Conservation (phyloP, 2,329 filamentous ascomycete genomes). For the Elsinoe fawcettii region DNA sequence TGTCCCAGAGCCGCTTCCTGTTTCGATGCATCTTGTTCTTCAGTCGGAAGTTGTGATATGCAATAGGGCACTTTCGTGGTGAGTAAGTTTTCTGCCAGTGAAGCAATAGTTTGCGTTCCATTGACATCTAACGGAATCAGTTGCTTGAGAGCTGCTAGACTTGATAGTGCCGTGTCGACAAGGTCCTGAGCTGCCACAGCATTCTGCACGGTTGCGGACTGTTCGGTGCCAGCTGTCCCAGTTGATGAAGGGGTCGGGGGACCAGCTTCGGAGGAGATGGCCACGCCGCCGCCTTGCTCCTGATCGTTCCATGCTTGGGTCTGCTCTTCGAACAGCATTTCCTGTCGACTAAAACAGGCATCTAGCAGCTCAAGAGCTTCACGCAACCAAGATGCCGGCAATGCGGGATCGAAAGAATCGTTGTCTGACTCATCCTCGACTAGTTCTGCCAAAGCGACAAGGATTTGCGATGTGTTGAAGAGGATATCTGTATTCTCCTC, state of each 20-base stretch:
- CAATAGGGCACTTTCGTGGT: conserved; percentile 49
- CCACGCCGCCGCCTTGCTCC: conserved; percentile 17
- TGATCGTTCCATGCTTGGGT: conserved; percentile 31
- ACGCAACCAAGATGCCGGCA: conserved; percentile 48
- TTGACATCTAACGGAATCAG: conserved; percentile 44
- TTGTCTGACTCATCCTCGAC: conserved; percentile 46
- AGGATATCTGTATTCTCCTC: conserved; percentile 58
- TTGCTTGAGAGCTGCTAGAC: conserved; percentile 43
- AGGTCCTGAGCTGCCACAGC: conserved; percentile 57
- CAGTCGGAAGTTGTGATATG: conserved; percentile 32
- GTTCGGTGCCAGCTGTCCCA: conserved; percentile 37
- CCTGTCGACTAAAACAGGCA: conserved; percentile 38
- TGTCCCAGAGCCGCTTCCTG: conserved; percentile 38
- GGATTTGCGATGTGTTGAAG: conserved; percentile 65
- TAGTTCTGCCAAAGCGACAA: conserved; percentile 58
- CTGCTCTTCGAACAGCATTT: conserved; percentile 38
- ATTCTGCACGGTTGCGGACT: conserved; percentile 61
- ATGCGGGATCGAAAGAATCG: conserved; percentile 34
- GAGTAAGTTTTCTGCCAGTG: conserved; percentile 51
- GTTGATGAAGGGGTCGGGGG: conserved; percentile 11
- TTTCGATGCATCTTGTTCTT: conserved; percentile 20
- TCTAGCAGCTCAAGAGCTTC: conserved; percentile 56
- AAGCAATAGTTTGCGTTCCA: conserved; percentile 44
- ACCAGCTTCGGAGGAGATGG: conserved; percentile 24
- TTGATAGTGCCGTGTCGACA: conserved; percentile 60